These are phyloP conservation scores for Linum lewisii DNA, from an alignment of 345 rosid species.

Conservation along the genomic window DNA sequence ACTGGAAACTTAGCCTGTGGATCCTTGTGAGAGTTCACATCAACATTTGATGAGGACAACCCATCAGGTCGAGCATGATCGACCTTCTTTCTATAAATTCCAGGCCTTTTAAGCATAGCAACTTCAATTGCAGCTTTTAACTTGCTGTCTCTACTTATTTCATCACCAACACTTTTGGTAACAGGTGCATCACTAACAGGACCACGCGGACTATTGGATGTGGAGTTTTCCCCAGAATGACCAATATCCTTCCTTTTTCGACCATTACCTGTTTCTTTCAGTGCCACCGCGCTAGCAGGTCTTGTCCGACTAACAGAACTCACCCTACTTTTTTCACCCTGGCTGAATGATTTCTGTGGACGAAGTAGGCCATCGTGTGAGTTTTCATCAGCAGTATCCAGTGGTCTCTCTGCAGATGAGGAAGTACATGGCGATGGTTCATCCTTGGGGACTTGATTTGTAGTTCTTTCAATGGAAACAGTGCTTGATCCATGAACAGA, in stretches of 20 bases:
- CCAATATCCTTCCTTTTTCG: slow-evolving; percentile 49
- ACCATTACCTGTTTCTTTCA: slow-evolving; percentile 34
- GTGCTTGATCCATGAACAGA: slow-evolving; percentile 28
- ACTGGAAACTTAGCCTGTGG: slow-evolving; percentile 36
- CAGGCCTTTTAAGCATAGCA: slow-evolving; percentile 67
- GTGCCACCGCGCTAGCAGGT: slow-evolving; percentile 29
- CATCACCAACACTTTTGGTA: slow-evolving; percentile 41
- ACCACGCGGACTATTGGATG: slow-evolving; percentile 27
- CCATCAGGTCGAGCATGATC: slow-evolving; percentile 41
- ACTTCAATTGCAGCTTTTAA: slow-evolving; percentile 79
- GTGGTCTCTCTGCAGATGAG: slow-evolving; percentile 37
- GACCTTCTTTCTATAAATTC: slow-evolving; percentile 48
- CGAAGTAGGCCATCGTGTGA: slow-evolving; percentile 42
- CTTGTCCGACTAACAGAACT: slow-evolving; percentile 32
- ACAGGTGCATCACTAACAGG: slow-evolving; percentile 39
- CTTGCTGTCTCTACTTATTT: slow-evolving; percentile 41
- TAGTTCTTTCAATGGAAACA: slow-evolving; percentile 38
- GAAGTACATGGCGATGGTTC: slow-evolving; percentile 52
- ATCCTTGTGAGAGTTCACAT: slow-evolving; percentile 29
- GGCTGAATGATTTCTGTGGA: slow-evolving; percentile 43
- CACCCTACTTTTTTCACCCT: slow-evolving; percentile 51
- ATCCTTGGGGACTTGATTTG: slow-evolving; percentile 43
- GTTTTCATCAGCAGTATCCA: slow-evolving; percentile 33
- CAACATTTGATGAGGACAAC: slow-evolving; percentile 30
- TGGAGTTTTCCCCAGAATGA: slow-evolving; percentile 50